phyloP scores from a whole-genome alignment of 306 rosid genomes.

The Prunus persica region DNA sequence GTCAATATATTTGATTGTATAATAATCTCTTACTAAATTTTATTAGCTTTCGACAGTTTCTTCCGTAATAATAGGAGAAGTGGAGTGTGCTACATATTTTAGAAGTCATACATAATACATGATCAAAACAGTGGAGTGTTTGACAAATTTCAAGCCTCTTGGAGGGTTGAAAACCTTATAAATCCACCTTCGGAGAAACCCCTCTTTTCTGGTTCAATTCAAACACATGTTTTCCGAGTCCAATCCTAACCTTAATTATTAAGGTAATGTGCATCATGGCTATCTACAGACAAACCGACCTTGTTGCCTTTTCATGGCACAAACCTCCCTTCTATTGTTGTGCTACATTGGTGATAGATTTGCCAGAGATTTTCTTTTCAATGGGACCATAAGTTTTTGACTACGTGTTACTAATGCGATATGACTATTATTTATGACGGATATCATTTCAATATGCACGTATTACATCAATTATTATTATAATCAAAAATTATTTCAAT shows the following conservation, averaged over 20 bases:
- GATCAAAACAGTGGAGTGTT: background rate
- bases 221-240: constrained; percentile 8
- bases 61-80: background rate
- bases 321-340: background rate
- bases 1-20: too few relatives aligned
- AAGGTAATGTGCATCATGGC: background rate
- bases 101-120: background rate
- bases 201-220: background rate
- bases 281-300: background rate
- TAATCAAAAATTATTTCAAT: background rate
- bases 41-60: background rate
- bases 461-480: background rate
- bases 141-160: background rate
- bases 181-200: constrained; percentile 5
- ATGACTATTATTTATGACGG: too few relatives aligned
- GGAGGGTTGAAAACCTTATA: background rate
- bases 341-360: background rate
- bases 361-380: background rate
- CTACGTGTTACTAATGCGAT: background rate
- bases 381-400: too few relatives aligned
- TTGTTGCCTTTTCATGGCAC: background rate
- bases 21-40: background rate
- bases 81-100: background rate
- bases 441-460: background rate
- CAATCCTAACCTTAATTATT: background rate